phyloP scores from a whole-genome alignment of 1,139 yeast species.

The Williopsis jadinii region DNA sequence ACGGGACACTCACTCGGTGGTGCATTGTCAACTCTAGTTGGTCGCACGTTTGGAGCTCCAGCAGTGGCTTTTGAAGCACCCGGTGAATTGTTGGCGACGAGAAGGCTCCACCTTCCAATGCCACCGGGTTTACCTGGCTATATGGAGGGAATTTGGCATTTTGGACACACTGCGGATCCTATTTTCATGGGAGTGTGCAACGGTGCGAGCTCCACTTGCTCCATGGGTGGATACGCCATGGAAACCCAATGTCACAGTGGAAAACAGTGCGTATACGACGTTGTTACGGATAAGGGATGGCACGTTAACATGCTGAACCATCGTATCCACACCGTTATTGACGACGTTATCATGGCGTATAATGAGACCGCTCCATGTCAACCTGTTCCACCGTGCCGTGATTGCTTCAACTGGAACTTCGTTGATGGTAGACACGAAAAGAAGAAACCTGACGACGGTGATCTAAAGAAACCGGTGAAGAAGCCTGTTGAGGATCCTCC shows the following conservation, averaged over 20 bases:
- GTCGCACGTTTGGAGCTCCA: conserved; percentile 86
- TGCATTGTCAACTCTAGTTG: conserved; percentile 71
- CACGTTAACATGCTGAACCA: conserved; percentile 82
- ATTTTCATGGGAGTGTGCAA: conserved; percentile 95
- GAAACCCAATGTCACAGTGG: conserved; percentile 96
- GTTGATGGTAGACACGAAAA: conserved; percentile 39
- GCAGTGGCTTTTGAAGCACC: conserved; percentile 91
- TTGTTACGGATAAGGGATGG: conserved; percentile 88
- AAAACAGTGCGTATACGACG: conserved; percentile 80
- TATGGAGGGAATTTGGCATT: conserved; percentile 84
- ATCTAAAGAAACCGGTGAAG: conserved; percentile 1
- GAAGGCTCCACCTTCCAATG: conserved; percentile 79
- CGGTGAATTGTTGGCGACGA: conserved; percentile 80
- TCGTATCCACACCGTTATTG: conserved; percentile 86
- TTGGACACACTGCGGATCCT: conserved; percentile 97
- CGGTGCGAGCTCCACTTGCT: conserved; percentile 88
- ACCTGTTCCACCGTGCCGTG: conserved; percentile 73
- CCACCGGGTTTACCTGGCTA: conserved; percentile 86
- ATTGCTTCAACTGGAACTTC: conserved; percentile 89
- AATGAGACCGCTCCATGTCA: conserved; percentile 73
- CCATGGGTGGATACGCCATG: conserved; percentile 95
- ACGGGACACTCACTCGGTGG: conserved; percentile 98
- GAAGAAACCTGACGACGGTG: conserved; percentile 8
- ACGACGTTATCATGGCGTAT: conserved; percentile 64
- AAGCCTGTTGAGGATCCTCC: conserved; percentile 1